phyloP scores from a whole-genome alignment of 257 asterid genomes.

The Nicotiana noctiflora region DNA sequence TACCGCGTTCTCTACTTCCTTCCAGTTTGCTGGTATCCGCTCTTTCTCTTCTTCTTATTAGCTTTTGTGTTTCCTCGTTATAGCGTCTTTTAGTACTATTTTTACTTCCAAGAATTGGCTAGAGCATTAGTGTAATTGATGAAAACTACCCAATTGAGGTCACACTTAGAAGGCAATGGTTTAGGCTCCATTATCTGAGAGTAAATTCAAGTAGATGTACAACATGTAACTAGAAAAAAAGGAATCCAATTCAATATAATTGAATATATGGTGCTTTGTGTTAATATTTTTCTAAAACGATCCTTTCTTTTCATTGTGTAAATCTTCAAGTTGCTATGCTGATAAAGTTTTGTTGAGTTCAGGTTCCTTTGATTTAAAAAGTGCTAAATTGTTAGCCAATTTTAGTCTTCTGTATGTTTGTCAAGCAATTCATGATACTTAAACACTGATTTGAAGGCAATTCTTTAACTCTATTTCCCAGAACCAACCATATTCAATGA shows the following conservation, averaged over 20 bases:
- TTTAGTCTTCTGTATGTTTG: background rate
- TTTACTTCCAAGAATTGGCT: background rate
- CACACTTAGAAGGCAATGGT: background rate
- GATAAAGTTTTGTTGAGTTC: background rate
- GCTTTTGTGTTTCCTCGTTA: background rate
- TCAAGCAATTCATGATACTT: background rate
- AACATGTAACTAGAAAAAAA: background rate
- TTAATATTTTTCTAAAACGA: background rate
- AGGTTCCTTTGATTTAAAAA: background rate
- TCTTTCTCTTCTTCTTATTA: background rate
- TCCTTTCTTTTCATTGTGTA: background rate
- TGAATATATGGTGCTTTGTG: background rate
- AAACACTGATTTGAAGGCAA: background rate
- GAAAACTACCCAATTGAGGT: background rate
- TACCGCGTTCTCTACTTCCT: conserved; percentile 27
- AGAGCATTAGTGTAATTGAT: background rate
- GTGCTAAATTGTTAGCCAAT: background rate
- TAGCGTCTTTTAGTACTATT: background rate
- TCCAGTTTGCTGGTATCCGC: conserved; percentile 49
- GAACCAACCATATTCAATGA: background rate
- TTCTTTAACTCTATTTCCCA: background rate
- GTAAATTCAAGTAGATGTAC: background rate
- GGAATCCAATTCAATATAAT: background rate
- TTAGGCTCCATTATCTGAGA: background rate
- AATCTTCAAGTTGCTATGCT: background rate